Percentiles rank a stretch among this genome's conserved stretches.
These are phyloP conservation scores for Micractinium conductrix DNA, from an alignment of 139 green algal species.

Conservation along the genomic window DNA sequence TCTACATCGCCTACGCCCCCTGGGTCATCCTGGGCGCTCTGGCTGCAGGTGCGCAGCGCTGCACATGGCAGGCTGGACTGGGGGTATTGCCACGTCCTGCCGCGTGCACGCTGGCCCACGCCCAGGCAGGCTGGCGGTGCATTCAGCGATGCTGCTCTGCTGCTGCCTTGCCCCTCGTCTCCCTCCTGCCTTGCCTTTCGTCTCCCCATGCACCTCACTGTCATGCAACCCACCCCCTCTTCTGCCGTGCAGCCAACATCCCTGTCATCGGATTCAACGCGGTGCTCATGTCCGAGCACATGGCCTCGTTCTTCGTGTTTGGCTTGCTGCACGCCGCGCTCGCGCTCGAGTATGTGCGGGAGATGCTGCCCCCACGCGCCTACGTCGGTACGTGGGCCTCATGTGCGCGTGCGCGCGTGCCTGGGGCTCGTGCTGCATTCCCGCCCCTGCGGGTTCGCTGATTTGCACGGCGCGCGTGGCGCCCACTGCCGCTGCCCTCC, in stretches of 20 bases:
- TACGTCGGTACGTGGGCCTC: slow-evolving; percentile 43
- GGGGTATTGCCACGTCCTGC: neutral
- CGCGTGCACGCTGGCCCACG: too few relatives aligned
- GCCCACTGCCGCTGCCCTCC: neutral
- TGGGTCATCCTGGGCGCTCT: slow-evolving; percentile 85
- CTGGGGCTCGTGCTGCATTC: neutral
- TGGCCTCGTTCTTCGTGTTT: slow-evolving; percentile 91
- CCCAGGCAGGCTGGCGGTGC: neutral
- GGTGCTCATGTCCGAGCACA: slow-evolving; percentile 95
- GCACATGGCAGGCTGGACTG: neutral
- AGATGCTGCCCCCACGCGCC: slow-evolving; percentile 57
- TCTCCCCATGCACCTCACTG: neutral
- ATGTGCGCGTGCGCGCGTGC: neutral
- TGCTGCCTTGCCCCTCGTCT: too few relatives aligned
- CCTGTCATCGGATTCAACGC: slow-evolving; percentile 98
- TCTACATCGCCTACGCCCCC: slow-evolving; percentile 90
- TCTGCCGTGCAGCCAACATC: slow-evolving; percentile 69
- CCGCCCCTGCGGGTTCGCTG: too few relatives aligned
- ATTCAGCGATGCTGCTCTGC: neutral
- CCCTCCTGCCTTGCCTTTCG: neutral
- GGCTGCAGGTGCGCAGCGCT: slow-evolving; percentile 47
- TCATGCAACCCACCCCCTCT: neutral
- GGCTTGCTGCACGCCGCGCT: slow-evolving; percentile 82
- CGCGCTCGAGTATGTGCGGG: slow-evolving; percentile 62
- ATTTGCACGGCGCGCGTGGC: too few relatives aligned